These are phyloP conservation scores for Cryphonectria carpinicola DNA, from an alignment of 2,329 filamentous ascomycete species.

Conservation along the genomic window DNA sequence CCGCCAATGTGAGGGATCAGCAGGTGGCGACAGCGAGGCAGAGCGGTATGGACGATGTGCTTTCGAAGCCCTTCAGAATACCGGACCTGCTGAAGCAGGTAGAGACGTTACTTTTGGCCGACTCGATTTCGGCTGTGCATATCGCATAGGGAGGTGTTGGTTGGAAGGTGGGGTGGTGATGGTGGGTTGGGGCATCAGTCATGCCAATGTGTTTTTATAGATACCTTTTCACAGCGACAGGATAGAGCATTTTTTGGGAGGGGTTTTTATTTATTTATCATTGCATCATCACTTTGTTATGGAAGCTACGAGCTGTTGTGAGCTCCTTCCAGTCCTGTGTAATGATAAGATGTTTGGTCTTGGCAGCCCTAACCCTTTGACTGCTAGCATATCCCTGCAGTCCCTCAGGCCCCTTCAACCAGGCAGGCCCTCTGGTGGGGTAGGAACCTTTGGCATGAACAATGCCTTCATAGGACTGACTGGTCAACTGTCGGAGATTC, in stretches of 20 bases:
- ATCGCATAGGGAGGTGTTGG: slow-evolving; percentile 4
- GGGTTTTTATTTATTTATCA: background rate
- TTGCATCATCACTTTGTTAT: background rate
- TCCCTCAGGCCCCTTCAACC: no score
- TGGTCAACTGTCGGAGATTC: background rate
- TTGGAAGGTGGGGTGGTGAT: background rate
- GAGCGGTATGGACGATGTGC: slow-evolving; percentile 54
- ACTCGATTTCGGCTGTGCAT: slow-evolving; percentile 15
- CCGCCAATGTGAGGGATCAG: slow-evolving; percentile 49
- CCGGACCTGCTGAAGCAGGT: slow-evolving; percentile 49
- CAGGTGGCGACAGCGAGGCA: slow-evolving; percentile 43
- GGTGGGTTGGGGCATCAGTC: background rate
- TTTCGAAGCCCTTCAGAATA: slow-evolving; percentile 62
- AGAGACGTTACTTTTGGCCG: slow-evolving; percentile 34
- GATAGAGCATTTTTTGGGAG: background rate
- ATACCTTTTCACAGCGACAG: background rate
- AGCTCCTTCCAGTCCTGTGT: background rate
- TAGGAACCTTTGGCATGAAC: background rate
- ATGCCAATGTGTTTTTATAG: background rate
- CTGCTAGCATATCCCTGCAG: background rate
- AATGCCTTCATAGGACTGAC: background rate
- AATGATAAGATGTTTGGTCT: no score
- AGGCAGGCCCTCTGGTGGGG: background rate
- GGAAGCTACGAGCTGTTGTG: background rate
- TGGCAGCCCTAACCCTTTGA: no score